phyloP scores from a whole-genome alignment of 306 rosid species.

The Psophocarpus tetragonolobus region DNA sequence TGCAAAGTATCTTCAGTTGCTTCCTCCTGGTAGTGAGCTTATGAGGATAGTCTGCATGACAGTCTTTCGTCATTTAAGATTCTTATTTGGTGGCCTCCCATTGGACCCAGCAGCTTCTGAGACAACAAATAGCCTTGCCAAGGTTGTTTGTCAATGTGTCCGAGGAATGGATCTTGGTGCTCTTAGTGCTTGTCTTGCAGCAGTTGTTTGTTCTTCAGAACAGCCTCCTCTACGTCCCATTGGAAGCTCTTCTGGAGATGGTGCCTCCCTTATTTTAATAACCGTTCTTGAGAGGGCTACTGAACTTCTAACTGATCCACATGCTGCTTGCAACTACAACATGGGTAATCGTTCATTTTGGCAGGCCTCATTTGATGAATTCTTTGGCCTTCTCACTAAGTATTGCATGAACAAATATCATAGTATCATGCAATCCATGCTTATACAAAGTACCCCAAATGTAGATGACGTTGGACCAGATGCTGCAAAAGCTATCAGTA shows the following conservation, averaged over 20 bases:
- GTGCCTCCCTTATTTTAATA: constrained; percentile 48
- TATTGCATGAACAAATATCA: constrained; percentile 60
- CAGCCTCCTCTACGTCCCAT: constrained; percentile 60
- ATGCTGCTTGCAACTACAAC: constrained; percentile 38
- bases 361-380: constrained; percentile 66
- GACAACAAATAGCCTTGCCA: constrained; percentile 45
- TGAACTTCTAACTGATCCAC: constrained; percentile 47
- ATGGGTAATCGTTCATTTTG: constrained; percentile 48
- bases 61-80: constrained; percentile 60
- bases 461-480: constrained; percentile 47
- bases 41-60: constrained; percentile 62
- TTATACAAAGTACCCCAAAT: constrained; percentile 34
- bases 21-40: constrained; percentile 59
- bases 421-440: constrained; percentile 48
- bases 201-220: constrained; percentile 65
- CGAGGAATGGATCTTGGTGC: constrained; percentile 56
- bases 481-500: constrained; percentile 42
- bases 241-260: constrained; percentile 56
- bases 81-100: constrained; percentile 54
- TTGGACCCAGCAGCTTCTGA: constrained; percentile 50
- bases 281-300: constrained; percentile 59
- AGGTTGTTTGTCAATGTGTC: constrained; percentile 52
- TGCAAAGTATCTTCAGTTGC: constrained; percentile 50
- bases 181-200: constrained; percentile 65
- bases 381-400: constrained; percentile 52